Evolutionary conservation across 2,329 filamentous ascomycete species (phyloP), one percentile per base, ranked within the genome.

Genomic region (Lizonia empirigonia): DNA sequence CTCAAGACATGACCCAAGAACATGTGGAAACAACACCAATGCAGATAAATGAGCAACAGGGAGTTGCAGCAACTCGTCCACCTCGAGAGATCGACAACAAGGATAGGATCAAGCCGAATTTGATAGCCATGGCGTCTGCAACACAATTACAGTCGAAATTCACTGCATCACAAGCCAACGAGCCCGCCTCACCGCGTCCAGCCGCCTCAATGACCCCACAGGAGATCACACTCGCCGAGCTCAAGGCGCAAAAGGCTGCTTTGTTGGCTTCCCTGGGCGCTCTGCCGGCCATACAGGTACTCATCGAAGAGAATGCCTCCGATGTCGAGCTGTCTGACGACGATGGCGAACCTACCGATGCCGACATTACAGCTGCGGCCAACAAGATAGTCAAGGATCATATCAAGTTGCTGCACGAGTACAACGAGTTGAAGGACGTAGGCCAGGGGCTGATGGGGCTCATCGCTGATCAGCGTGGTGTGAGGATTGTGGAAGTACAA

Each of bases 381-480:
- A 76, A 81, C 32, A 71, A 74, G 16, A 81, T 83, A 8, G 82
- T 87, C 42, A 80, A 84, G 45, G 74, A 75, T 24, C 86, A 89
- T 67, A 89, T 89, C 63, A 78, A 78, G 51, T 75, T 86, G 4
- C 75, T 90, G 24, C 85, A 88, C 58, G 76, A 82, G 50, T 90
- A 89, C 72, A 90, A 90, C 62, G 86, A 88, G 68, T 83, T 89
- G 60, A 84, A 85, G 56, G 87, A 90, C 68, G 76, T 87, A 7
- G 86, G 82, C 0, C 81, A 85, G 63, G 86, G 85, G 0, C 64
- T 90, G 23, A 80, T 89, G 72, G 85, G 85, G 0, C 71, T 89
- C 61, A 83, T 89, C 67, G 86, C 87, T 4, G 86, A 90, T 51
- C 78, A 80, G 54, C 74, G 84, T 33, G 85, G 84, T 7, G 77